Evolutionary conservation across 2,329 filamentous ascomycete species (phyloP).

Genomic region (Trichoderma sp.): DNA sequence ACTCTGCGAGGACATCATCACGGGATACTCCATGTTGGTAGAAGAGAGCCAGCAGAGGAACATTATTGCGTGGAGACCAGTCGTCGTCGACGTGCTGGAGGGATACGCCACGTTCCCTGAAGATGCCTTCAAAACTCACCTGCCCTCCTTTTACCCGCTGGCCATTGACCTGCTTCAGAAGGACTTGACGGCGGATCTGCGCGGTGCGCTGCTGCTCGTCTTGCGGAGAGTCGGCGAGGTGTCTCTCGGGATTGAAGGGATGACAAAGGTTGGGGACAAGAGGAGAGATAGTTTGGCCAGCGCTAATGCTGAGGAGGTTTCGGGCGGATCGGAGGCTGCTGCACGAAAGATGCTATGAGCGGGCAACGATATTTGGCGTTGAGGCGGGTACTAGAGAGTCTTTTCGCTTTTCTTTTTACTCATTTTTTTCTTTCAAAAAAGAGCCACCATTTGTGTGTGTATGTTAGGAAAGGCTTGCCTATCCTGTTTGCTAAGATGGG

Average conservation of each 20-base stretch:
- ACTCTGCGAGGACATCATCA: slow-evolving; percentile 91
- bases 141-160: slow-evolving; percentile 83
- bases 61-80: slow-evolving; percentile 94
- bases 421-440: neutral
- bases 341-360: slow-evolving; percentile 39
- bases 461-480: neutral
- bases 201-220: slow-evolving; percentile 74
- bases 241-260: slow-evolving; percentile 57
- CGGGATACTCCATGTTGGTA: slow-evolving; percentile 80
- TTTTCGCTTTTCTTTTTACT: neutral
- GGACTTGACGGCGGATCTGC: slow-evolving; percentile 78
- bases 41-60: slow-evolving; percentile 97
- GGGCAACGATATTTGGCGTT: slow-evolving; percentile 29
- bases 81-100: slow-evolving; percentile 95
- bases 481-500: neutral
- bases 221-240: slow-evolving; percentile 83
- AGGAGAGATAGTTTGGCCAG: slow-evolving; percentile 47
- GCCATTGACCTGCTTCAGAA: slow-evolving; percentile 79
- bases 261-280: slow-evolving; percentile 39
- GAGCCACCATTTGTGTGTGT: slow-evolving; percentile 14
- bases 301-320: slow-evolving; percentile 32
- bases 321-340: slow-evolving; percentile 36
- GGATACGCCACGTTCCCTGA: slow-evolving; percentile 84
- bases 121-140: slow-evolving; percentile 76
- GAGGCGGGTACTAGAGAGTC: slow-evolving; percentile 35